These are phyloP conservation scores for Malassezia psittaci DNA, from an alignment of 1,284 basidiomycete genomes.

Conservation along the genomic window DNA sequence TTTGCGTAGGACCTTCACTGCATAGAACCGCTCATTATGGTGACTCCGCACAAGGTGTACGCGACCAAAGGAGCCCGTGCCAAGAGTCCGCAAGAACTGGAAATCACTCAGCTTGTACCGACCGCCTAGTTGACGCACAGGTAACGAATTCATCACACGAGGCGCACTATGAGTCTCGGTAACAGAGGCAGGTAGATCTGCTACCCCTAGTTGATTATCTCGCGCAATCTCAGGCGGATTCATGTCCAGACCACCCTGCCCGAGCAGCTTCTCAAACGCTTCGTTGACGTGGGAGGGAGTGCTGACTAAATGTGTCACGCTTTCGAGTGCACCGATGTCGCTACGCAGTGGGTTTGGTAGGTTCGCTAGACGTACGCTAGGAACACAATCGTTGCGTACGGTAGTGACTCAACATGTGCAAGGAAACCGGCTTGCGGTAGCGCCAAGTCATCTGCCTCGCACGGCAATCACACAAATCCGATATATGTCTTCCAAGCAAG, in stretches of 20 bases:
- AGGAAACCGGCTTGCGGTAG: too few species aligned
- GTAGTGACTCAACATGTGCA: too few species aligned
- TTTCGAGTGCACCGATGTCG: not conserved
- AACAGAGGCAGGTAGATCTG: not conserved
- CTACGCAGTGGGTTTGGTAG: not conserved
- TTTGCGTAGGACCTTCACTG: slow-evolving; percentile 46
- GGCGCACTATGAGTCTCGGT: not conserved
- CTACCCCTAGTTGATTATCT: not conserved
- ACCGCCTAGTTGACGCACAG: slow-evolving; percentile 33
- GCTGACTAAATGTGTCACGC: not conserved
- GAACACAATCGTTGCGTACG: too few species aligned
- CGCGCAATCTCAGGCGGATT: not conserved
- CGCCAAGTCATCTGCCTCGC: too few species aligned
- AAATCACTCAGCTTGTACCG: slow-evolving; percentile 44
- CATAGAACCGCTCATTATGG: slow-evolving; percentile 46
- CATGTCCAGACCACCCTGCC: not conserved
- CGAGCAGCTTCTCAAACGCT: too few species aligned
- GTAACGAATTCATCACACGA: not conserved
- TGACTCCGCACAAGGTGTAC: slow-evolving; percentile 40
- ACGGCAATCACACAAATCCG: too few species aligned
- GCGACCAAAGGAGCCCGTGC: slow-evolving; percentile 43
- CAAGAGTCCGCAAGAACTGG: slow-evolving; percentile 37
- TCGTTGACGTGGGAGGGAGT: not conserved
- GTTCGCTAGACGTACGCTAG: too few species aligned
- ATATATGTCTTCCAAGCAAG: not conserved